Conservation (phyloP, 1,284 basidiomycete genomes). For the Moniliophthora roreri region DNA sequence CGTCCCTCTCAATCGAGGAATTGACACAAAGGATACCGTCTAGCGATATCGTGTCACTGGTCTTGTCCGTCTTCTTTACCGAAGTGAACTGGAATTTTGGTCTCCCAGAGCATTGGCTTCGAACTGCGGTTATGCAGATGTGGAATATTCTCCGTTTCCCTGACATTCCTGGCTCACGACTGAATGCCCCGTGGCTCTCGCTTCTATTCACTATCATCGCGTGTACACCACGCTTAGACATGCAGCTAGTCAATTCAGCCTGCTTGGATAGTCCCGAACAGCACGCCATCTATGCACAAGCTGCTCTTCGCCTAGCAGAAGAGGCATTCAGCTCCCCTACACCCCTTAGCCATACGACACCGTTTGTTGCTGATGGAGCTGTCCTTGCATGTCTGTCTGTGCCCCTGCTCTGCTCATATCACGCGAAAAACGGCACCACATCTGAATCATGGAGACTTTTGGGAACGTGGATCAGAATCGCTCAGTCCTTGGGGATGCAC, state of each 20-base stretch:
- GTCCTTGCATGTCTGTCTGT: constrained; percentile 47
- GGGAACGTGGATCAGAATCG: constrained; percentile 42
- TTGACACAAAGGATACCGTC: constrained; percentile 40
- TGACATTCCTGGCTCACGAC: constrained; percentile 28
- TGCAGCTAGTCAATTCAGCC: constrained; percentile 15
- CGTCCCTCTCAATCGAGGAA: constrained; percentile 8
- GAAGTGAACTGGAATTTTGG: constrained; percentile 52
- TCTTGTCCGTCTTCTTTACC: constrained; percentile 41
- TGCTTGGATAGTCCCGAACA: constrained; percentile 27
- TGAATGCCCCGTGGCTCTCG: constrained; percentile 51
- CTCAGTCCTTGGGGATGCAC: constrained; percentile 51
- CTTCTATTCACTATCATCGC: constrained; percentile 50
- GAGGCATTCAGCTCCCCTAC: constrained; percentile 41
- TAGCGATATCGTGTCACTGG: constrained; percentile 28
- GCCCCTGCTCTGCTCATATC: constrained; percentile 43
- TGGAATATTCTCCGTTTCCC: constrained; percentile 39
- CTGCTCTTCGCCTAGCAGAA: constrained; percentile 45
- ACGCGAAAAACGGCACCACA: constrained; percentile 45
- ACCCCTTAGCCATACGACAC: constrained; percentile 33
- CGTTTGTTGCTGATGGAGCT: constrained; percentile 44
- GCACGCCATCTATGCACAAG: constrained; percentile 44
- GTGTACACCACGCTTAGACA: constrained; percentile 28
- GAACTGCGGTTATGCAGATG: constrained; percentile 39
- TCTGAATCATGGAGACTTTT: constrained; percentile 57
- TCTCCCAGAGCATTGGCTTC: constrained; percentile 49